Conservation (phyloP, 306 rosid species). For the Delonix regia region DNA sequence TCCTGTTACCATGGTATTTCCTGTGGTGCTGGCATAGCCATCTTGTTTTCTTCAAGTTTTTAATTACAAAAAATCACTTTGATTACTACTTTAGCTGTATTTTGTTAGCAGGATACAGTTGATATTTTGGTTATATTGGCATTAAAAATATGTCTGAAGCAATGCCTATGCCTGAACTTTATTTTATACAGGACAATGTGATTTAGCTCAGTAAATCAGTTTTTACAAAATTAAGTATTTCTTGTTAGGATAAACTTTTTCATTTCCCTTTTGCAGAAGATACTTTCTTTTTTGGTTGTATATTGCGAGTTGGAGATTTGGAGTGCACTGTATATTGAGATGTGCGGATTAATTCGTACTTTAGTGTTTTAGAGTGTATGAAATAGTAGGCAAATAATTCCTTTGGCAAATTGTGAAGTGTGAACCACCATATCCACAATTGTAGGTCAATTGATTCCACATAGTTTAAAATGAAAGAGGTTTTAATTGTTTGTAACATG, state of each 20-base stretch:
- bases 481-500: not conserved
- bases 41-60: not conserved
- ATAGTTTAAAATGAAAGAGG: not conserved
- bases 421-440: not conserved
- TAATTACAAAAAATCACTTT: not conserved
- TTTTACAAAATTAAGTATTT: not conserved
- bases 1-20: constrained; percentile 24
- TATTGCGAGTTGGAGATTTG: not conserved
- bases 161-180: not conserved
- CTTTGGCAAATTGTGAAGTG: not conserved
- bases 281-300: not conserved
- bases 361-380: not conserved
- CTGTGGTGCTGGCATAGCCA: constrained; percentile 20
- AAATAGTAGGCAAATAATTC: too few relatives aligned
- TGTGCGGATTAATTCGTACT: too few relatives aligned
- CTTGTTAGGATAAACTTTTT: not conserved
- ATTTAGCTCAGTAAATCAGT: not conserved
- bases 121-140: not conserved
- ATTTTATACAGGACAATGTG: not conserved
- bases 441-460: not conserved
- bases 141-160: not conserved
- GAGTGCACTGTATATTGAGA: not conserved
- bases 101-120: not conserved
- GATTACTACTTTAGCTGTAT: not conserved
- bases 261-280: not conserved